Evolutionary conservation across 306 rosid genomes (phyloP).

Genomic region (Malus sieversii): DNA sequence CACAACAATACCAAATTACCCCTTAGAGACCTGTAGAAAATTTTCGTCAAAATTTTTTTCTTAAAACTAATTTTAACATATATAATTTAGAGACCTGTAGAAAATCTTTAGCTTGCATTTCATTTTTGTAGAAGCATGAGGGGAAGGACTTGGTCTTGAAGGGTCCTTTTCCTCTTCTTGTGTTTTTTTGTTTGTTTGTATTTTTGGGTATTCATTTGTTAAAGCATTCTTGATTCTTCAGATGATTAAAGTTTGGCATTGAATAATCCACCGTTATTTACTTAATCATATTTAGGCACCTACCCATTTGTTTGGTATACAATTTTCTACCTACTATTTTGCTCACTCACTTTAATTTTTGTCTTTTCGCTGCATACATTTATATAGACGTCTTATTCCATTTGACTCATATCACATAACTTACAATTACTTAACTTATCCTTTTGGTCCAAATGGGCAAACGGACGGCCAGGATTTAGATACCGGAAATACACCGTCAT

Average conservation of each 20-base stretch:
- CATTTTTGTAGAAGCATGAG: neutral
- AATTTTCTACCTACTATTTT: neutral
- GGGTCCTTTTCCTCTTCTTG: neutral
- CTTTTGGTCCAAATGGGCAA: neutral
- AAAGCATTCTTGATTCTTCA: neutral
- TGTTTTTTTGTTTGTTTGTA: neutral
- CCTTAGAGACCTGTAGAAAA: too few relatives aligned
- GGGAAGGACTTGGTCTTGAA: neutral
- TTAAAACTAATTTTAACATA: neutral
- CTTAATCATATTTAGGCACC: neutral
- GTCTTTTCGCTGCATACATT: neutral
- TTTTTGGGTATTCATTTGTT: neutral
- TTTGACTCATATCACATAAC: neutral
- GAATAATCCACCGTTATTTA: neutral
- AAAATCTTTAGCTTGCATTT: too few relatives aligned
- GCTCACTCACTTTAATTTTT: neutral
- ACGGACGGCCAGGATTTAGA: neutral
- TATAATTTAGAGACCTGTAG: neutral
- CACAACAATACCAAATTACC: too few relatives aligned
- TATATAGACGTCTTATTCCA: slow-evolving; percentile 1
- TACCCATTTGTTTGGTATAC: neutral
- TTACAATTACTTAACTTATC: neutral
- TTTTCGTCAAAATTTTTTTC: too few relatives aligned
- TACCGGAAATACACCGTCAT: neutral
- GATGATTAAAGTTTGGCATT: neutral